Base-by-base conservation (phyloP, 2,329 filamentous ascomycete species). In the Colletotrichum sp. region DNA sequence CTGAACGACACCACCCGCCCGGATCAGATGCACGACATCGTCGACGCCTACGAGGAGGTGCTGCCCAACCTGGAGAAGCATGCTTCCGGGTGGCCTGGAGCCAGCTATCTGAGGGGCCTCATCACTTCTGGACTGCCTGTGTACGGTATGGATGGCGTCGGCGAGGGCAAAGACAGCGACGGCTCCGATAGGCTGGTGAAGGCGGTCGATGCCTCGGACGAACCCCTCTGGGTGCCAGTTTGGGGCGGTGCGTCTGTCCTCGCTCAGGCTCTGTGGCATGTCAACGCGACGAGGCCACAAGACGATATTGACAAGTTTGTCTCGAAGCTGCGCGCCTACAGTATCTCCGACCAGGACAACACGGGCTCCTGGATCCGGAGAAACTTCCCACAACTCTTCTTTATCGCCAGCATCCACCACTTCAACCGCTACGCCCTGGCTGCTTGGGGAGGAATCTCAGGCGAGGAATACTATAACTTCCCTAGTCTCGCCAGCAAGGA, bases 261-360 rank as follows among this genome's bases (percentile, higher is more conserved):
- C 2, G 89, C 88, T 5, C 84, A 88, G 72, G 87, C 85, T 2
- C 82, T 90, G 16, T 80, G 84, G 30, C 81, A 86, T 12, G 83
- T 87, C 62, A 82, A 84, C 55, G 83, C 84, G 62, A 78, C 80
- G 30, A 81, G 81, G 68, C 76, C 80, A 15, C 70, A 79, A 5
- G 77, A 77, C 1, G 83, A 87, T 4, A 79, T 83, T 2, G 80
- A 80, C 0, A 72, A 68, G 0, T 83, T 89, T n/a, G 79, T 83
- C 4, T 78, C 79, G 3, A 86, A 86, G 69, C 77, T 89, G 4
- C 83, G 87, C 28, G 83, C 88, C 10, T 88, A 89, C 78, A 82
- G 88, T 32, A 89, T 90, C 68, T 89, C 88, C n/a, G 89, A 90
- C 74, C 89, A 90, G 77, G 89, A 90, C 66, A 86, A 91, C 68